Conservation (phyloP, 116 monocot genomes). For the Iris pallida region DNA sequence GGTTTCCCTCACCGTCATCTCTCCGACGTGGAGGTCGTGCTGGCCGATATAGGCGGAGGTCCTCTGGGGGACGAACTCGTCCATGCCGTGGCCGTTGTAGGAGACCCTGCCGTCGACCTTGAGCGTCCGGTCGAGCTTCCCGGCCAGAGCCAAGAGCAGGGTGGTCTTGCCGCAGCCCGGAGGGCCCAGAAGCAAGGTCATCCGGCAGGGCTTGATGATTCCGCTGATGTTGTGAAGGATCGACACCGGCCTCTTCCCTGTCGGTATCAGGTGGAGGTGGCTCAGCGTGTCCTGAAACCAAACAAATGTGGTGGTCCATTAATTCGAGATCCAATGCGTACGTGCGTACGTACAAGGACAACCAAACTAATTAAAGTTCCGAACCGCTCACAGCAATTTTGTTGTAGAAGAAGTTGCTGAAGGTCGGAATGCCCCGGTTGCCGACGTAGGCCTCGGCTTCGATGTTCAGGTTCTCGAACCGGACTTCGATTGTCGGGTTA, state of each 20-base stretch:
- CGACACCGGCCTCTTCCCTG: constrained; percentile 34
- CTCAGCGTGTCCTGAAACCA: constrained; percentile 23
- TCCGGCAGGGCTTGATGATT: constrained; percentile 51
- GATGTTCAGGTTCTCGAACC: constrained; percentile 33
- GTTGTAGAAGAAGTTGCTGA: constrained; percentile 48
- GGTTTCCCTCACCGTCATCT: constrained; percentile 23
- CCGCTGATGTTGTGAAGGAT: constrained; percentile 49
- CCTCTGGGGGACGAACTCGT: constrained; percentile 1
- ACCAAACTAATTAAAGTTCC: constrained; percentile 1
- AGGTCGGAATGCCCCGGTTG: constrained; percentile 42
- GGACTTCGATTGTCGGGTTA: constrained; percentile 44
- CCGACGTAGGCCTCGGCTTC: constrained; percentile 52
- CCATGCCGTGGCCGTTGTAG: constrained; percentile 16
- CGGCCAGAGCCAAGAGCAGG: constrained; percentile 5
- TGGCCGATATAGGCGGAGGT: constrained; percentile 23
- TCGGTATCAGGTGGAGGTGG: constrained; percentile 22
- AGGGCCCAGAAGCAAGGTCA: constrained; percentile 24
- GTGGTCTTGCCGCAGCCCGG: constrained; percentile 11
- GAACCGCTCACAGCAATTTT: constrained; percentile 40
- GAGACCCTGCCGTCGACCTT: constrained; percentile 11
- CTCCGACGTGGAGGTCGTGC: constrained; percentile 16
- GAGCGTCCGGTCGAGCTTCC: constrained; percentile 6
- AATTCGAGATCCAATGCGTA: background rate
- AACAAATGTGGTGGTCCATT: background rate
- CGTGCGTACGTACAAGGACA: background rate